Evolutionary conservation across 169 alveolate species (phyloP), one percentile per base, ranked within the genome.

Genomic region (Cryptosporidium ryanae): DNA sequence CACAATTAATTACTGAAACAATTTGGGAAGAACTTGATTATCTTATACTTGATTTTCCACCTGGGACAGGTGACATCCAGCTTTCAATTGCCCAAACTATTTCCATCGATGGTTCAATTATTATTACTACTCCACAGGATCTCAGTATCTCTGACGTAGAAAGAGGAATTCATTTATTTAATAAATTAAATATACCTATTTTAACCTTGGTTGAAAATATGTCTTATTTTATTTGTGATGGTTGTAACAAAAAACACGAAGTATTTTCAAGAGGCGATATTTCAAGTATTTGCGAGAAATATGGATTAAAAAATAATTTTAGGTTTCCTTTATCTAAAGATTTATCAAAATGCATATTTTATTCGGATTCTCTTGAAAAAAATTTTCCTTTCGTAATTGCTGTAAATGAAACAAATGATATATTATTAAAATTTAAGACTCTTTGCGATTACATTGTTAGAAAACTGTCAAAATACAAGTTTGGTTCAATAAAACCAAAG

Each of bases 31-130:
- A 94, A 15, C 90, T 99, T 65, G 99, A 99, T 82, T 97, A 96
- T 81, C 92, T 99, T 82, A 93, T 99, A 15, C 93, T 99, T 48
- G 99, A 99, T 92, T 90, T 97, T 71, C 99, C 99, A 1, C 99
- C 99, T 4, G 99, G 99, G 0, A 99, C 99, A 8, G 99, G 99
- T 48, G 99, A 99, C 90, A 97, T 98, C 64, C 96, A 97, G 90
- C 92, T 99, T 48, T 95, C 99, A 57, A 93, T 98, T 44, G 96
- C 98, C 81, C 96, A 97, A 84, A 96, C 96, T 82, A 92, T 97
- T 64, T 89, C 84, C 18, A 66, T 95, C 8, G 93, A 93, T 82
- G 99, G 97, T 6, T 96, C 98, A 25, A 94, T 97, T 13, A 96
- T 97, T 18, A 97, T 97, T n/a, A 97, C 99, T 0, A 98, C 99